Percentiles rank a stretch among this genome's conserved stretches.
phyloP scores from a whole-genome alignment of 768 basidiomycete species.

The Neoboletus magnificus region DNA sequence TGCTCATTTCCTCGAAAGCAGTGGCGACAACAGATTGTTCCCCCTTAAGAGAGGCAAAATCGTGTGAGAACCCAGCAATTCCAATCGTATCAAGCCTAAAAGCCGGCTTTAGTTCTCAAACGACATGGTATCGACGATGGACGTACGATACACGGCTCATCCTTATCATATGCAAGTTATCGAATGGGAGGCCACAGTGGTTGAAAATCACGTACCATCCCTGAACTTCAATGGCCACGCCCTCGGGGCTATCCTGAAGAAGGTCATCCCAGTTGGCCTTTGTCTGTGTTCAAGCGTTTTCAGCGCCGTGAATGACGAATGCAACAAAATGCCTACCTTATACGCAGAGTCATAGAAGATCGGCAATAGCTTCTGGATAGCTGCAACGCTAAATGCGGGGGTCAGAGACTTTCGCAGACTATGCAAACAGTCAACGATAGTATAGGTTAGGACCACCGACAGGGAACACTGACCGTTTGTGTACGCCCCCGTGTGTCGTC shows the following conservation, averaged over 20 bases:
- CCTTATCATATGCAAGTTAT: conserved; percentile 15
- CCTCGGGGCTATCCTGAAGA: conserved; percentile 23
- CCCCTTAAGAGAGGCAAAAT: conserved; percentile 43
- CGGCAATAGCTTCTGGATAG: conserved; percentile 33
- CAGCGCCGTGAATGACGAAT: too few relatives aligned
- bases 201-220: conserved; percentile 33
- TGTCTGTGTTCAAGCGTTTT: conserved; percentile 16
- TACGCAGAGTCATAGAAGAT: conserved; percentile 41
- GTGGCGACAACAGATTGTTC: conserved; percentile 13
- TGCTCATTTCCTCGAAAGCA: conserved; percentile 24
- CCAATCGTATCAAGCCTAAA: conserved; percentile 42
- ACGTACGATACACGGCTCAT: conserved; percentile 47
- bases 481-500: conserved; percentile 18
- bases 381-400: conserved; percentile 39
- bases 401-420: conserved; percentile 36
- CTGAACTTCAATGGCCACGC: conserved; percentile 45
- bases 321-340: conserved; percentile 27
- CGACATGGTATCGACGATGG: background rate
- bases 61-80: conserved; percentile 43
- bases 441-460: background rate
- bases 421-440: conserved; percentile 1
- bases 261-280: conserved; percentile 31
- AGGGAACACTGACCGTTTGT: conserved; percentile 10
- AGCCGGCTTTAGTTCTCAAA: background rate
- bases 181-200: background rate